These are phyloP conservation scores for Colletotrichum musae DNA, from an alignment of 2,329 filamentous ascomycete species.

Conservation along the genomic window DNA sequence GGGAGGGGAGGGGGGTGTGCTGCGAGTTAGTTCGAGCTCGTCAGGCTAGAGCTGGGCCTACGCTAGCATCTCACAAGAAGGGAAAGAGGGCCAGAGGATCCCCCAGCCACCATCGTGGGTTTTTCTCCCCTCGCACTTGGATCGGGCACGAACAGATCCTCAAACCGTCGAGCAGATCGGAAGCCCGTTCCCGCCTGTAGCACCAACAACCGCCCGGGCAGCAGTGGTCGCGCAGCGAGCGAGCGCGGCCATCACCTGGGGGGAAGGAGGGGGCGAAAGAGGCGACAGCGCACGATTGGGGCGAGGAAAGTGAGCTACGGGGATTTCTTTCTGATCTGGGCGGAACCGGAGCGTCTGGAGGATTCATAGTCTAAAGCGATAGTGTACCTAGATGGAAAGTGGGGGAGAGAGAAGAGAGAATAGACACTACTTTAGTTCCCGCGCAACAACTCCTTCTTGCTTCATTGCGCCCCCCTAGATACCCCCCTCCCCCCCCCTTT, in stretches of 20 bases:
- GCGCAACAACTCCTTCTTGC: slow-evolving; percentile 9
- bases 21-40: neutral
- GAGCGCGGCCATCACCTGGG: neutral
- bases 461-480: neutral
- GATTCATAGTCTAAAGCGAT: too few species aligned
- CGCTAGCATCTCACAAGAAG: slow-evolving; percentile 4
- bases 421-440: slow-evolving; percentile 21
- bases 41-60: neutral
- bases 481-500: neutral
- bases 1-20: too few species aligned
- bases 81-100: slow-evolving; percentile 1
- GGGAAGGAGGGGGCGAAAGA: neutral
- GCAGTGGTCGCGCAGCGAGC: neutral
- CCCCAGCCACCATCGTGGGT: slow-evolving; percentile 8
- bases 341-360: neutral
- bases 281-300: neutral
- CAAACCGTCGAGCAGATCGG: slow-evolving; percentile 7
- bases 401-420: neutral
- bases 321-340: neutral
- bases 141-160: slow-evolving; percentile 16
- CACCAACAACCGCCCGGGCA: slow-evolving; percentile 4
- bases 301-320: slow-evolving; percentile 4
- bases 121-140: slow-evolving; percentile 5
- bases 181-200: slow-evolving; percentile 11
- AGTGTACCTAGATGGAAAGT: neutral